Conservation (phyloP, 2,329 filamentous ascomycete genomes). For the Blumeria graminis region DNA sequence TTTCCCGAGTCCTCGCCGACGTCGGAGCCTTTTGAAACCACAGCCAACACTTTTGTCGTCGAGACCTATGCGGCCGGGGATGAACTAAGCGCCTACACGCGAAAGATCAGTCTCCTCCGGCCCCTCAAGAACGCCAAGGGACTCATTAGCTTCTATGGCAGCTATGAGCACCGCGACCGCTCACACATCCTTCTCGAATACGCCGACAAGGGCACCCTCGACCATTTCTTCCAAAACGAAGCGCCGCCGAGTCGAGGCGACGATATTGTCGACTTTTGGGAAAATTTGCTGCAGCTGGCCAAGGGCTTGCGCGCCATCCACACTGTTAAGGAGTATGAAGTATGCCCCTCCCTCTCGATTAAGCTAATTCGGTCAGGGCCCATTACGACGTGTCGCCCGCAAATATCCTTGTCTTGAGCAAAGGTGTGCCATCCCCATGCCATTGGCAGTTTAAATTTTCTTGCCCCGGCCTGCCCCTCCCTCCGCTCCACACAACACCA, state of each 20-base stretch:
- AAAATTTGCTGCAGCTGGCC: slow-evolving; percentile 12
- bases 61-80: slow-evolving; percentile 10
- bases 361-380: slow-evolving; percentile 8
- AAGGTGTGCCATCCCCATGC: slow-evolving; percentile 6
- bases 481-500: not conserved
- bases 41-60: slow-evolving; percentile 11
- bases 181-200: slow-evolving; percentile 17
- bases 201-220: slow-evolving; percentile 15
- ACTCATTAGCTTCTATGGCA: slow-evolving; percentile 13
- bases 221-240: slow-evolving; percentile 13
- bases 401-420: slow-evolving; percentile 14
- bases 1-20: no score
- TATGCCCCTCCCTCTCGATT: not conserved
- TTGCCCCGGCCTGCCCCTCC: slow-evolving; percentile 11
- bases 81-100: slow-evolving; percentile 8
- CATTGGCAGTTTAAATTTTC: slow-evolving; percentile 14
- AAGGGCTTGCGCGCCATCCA: slow-evolving; percentile 12
- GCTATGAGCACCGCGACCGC: slow-evolving; percentile 9
- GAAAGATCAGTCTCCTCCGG: slow-evolving; percentile 11
- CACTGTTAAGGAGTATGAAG: slow-evolving; percentile 5
- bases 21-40: not conserved
- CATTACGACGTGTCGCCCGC: slow-evolving; percentile 16
- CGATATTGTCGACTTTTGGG: slow-evolving; percentile 16
- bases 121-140: slow-evolving; percentile 6
- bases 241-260: slow-evolving; percentile 8